Evolutionary conservation across 768 basidiomycete species (phyloP).

Genomic region (Lactarius sp.): DNA sequence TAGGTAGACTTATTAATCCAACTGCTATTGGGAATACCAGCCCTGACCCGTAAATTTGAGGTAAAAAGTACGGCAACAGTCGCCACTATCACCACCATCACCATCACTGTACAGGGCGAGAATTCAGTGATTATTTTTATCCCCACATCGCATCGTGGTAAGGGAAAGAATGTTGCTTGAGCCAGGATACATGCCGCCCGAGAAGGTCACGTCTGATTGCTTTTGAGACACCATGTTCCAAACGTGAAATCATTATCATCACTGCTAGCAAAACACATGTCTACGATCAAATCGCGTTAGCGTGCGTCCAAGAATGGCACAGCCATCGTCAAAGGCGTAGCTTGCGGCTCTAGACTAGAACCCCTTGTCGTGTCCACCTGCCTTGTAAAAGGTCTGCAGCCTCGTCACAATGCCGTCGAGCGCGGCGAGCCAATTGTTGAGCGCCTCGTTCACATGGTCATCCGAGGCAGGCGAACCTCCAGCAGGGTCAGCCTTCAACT

Average conservation of each 20-base stretch:
- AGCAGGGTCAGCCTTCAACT: slow-evolving; percentile 42
- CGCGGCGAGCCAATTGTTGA: slow-evolving; percentile 50
- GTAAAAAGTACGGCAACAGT: slow-evolving; percentile 20
- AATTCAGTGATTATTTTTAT: neutral
- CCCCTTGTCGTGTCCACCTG: slow-evolving; percentile 41
- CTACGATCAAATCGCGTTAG: slow-evolving; percentile 9
- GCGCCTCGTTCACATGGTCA: slow-evolving; percentile 43
- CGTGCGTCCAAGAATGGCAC: slow-evolving; percentile 6
- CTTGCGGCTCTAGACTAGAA: slow-evolving; percentile 31
- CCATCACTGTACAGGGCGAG: neutral
- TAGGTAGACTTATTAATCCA: slow-evolving; percentile 14
- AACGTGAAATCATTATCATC: slow-evolving; percentile 6
- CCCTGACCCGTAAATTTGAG: slow-evolving; percentile 17
- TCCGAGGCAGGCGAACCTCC: slow-evolving; percentile 36
- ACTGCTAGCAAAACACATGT: slow-evolving; percentile 12
- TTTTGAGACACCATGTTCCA: slow-evolving; percentile 3
- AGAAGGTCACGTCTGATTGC: neutral
- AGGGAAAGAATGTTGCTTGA: neutral
- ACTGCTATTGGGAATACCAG: neutral
- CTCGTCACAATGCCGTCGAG: slow-evolving; percentile 45
- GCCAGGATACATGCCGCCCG: neutral
- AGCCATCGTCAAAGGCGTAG: slow-evolving; percentile 1
- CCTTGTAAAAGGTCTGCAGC: slow-evolving; percentile 44
- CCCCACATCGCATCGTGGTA: neutral
- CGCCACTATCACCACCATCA: slow-evolving; percentile 1